Evolutionary conservation across 306 rosid genomes (phyloP).

Genomic region (Castanea mollissima): DNA sequence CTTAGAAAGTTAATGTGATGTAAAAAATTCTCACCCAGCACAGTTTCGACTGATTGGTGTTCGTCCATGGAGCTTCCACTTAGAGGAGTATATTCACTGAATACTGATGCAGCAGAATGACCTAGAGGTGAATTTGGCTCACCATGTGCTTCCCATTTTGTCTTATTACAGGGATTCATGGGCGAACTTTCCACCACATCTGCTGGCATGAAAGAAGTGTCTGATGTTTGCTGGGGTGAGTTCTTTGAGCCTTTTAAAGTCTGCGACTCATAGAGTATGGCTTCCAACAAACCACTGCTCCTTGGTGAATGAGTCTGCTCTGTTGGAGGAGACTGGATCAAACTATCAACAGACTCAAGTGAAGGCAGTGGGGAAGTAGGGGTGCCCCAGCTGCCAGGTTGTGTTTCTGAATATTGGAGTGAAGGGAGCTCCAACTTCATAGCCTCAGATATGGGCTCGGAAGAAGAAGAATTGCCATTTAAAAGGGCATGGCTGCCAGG

Average conservation of each 20-base stretch:
- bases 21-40: constrained; percentile 43
- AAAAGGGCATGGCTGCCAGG: constrained; percentile 60
- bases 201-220: constrained; percentile 23
- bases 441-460: constrained; percentile 48
- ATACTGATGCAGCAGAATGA: constrained; percentile 49
- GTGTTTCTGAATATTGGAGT: constrained; percentile 82
- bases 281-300: constrained; percentile 56
- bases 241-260: constrained; percentile 28
- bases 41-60: constrained; percentile 32
- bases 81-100: constrained; percentile 47
- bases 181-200: constrained; percentile 35
- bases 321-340: constrained; percentile 48
- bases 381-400: constrained; percentile 51
- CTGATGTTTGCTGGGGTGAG: constrained; percentile 30
- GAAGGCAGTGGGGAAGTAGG: constrained; percentile 44
- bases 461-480: constrained; percentile 79
- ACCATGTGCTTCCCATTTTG: constrained; percentile 6
- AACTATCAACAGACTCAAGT: constrained; percentile 50
- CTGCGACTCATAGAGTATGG: constrained; percentile 38
- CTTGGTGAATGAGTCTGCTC: constrained; percentile 34
- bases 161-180: constrained; percentile 28
- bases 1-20: neutral
- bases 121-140: constrained; percentile 48
- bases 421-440: constrained; percentile 97
- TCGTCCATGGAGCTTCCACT: constrained; percentile 54